Evolutionary conservation across 73 alveolate species (phyloP).

Genomic region (Diophrys sp.): DNA sequence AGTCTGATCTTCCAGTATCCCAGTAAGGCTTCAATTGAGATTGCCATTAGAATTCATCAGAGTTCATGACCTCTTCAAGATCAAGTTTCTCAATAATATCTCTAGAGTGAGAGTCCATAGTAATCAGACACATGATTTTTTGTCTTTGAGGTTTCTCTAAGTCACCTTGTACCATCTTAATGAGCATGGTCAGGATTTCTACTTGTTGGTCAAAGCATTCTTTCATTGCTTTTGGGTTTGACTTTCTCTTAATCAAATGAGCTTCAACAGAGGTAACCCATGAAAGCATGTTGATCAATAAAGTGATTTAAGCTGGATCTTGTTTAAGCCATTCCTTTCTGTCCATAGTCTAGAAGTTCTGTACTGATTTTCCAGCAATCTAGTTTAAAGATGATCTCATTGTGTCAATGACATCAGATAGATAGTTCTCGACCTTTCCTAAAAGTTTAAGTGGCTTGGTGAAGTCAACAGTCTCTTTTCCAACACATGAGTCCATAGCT

Average conservation of each 20-base stretch:
- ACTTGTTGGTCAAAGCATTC: conserved; percentile 76
- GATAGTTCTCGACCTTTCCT: conserved; percentile 97
- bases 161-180: conserved; percentile 94
- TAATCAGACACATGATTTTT: conserved; percentile 98
- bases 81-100: conserved; percentile 94
- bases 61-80: conserved; percentile 87
- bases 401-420: conserved; percentile 90
- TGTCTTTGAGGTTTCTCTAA: conserved; percentile 86
- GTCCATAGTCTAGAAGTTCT: conserved; percentile 66
- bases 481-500: conserved; percentile 98
- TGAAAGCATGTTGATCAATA: conserved; percentile 84
- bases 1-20: conserved; percentile 81
- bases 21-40: conserved; percentile 98
- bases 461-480: conserved; percentile 96
- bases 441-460: conserved; percentile 88
- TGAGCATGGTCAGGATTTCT: conserved; percentile 79
- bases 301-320: conserved; percentile 96
- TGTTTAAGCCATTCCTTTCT: conserved; percentile 92
- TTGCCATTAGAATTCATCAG: conserved; percentile 99
- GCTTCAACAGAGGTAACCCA: conserved; percentile 91
- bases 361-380: conserved; percentile 84
- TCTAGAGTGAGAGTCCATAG: conserved; percentile 99
- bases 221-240: conserved; percentile 77
- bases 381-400: conserved; percentile 89
- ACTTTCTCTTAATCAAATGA: conserved; percentile 64